Conservation (phyloP, 768 basidiomycete genomes). For the Lactarius akahatsu region DNA sequence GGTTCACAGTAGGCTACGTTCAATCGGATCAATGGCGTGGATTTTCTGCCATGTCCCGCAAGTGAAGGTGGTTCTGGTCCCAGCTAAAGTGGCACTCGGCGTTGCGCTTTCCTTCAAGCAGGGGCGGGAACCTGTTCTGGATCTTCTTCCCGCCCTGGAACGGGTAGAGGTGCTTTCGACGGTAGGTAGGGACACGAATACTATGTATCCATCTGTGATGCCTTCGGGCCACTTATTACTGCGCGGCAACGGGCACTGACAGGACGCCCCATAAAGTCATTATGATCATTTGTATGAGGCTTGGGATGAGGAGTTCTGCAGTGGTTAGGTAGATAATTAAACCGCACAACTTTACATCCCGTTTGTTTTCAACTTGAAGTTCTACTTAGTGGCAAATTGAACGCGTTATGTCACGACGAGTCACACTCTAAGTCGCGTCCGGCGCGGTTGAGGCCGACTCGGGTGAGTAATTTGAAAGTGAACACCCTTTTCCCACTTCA, state of each 20-base stretch:
- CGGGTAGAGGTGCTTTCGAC: background rate
- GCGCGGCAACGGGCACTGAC: background rate
- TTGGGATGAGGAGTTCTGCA: no score
- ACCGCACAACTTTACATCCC: no score
- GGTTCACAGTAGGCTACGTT: background rate
- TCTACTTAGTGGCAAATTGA: no score
- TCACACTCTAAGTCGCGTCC: constrained; percentile 22
- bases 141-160: background rate
- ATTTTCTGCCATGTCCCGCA: background rate
- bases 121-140: background rate
- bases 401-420: constrained; percentile 28
- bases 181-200: background rate
- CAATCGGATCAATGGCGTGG: background rate
- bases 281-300: no score
- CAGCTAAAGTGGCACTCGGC: background rate
- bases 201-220: background rate
- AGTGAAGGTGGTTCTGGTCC: background rate
- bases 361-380: no score
- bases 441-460: constrained; percentile 20
- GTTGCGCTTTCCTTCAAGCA: background rate
- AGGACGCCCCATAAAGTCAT: background rate
- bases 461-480: constrained; percentile 13
- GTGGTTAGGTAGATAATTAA: no score
- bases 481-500: constrained; percentile 24
- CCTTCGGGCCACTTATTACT: background rate